Percentiles rank a stretch among this genome's conserved stretches.
Conservation (phyloP, 192 early-diverging fungal genomes). For the Entophlyctis luteolus region DNA sequence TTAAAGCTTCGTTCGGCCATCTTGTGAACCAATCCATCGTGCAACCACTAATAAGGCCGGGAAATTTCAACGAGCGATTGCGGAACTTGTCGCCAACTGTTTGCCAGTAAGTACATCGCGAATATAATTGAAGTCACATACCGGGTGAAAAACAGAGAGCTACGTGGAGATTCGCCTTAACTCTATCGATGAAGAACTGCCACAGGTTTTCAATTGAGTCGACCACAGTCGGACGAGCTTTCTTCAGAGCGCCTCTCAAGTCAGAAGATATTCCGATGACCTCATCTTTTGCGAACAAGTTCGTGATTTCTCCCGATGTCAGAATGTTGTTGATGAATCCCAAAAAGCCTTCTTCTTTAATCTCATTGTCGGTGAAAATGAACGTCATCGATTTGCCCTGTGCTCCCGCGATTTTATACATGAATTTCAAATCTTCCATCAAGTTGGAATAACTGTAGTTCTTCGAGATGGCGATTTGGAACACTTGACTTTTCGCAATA, state of each 20-base stretch:
- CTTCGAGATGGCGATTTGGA: constrained; percentile 64
- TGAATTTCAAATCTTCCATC: constrained; percentile 67
- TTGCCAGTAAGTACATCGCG: constrained; percentile 55
- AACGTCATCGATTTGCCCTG: constrained; percentile 58
- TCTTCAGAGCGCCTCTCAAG: constrained; percentile 55
- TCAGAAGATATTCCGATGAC: constrained; percentile 55
- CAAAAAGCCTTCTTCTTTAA: constrained; percentile 62
- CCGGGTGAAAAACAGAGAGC: constrained; percentile 62
- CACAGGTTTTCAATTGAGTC: constrained; percentile 64
- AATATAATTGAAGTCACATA: constrained; percentile 64
- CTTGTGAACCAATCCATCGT: constrained; percentile 66
- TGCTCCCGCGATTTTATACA: constrained; percentile 63
- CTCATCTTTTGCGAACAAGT: constrained; percentile 64
- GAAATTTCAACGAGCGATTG: constrained; percentile 63
- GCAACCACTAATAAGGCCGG: constrained; percentile 59
- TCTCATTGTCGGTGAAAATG: constrained; percentile 65
- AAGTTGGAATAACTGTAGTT: constrained; percentile 56
- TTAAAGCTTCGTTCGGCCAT: constrained; percentile 56
- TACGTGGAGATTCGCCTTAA: constrained; percentile 62
- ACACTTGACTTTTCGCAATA: constrained; percentile 60
- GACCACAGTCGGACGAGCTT: constrained; percentile 51
- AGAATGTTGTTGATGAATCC: constrained; percentile 65
- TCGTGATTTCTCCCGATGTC: constrained; percentile 64
- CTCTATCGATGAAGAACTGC: constrained; percentile 67
- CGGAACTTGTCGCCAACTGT: constrained; percentile 65